These are phyloP conservation scores for Sporothrix humicola DNA, from an alignment of 2,329 filamentous ascomycete species.

Conservation along the genomic window DNA sequence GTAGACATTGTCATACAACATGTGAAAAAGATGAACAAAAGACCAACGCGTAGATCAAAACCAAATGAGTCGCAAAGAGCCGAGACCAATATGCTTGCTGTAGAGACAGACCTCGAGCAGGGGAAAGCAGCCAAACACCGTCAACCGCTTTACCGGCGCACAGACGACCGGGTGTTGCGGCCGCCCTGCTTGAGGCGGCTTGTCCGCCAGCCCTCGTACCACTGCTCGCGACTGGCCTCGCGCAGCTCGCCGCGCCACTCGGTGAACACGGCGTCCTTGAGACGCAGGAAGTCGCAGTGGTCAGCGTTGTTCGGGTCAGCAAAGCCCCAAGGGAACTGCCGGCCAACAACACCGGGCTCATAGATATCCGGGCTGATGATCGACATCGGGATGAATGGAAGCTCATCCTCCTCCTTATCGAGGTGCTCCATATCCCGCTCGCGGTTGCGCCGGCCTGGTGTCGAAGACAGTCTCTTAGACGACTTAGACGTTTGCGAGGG, in stretches of 20 bases:
- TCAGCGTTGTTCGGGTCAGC: conserved; percentile 88
- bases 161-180: conserved; percentile 40
- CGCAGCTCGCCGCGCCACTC: conserved; percentile 93
- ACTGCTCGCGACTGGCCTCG: conserved; percentile 86
- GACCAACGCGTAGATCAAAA: neutral
- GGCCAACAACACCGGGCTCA: conserved; percentile 77
- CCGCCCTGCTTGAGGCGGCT: conserved; percentile 63
- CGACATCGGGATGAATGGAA: conserved; percentile 82
- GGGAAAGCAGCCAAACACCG: too few species aligned
- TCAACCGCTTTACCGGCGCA: conserved; percentile 45
- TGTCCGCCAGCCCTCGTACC: conserved; percentile 96
- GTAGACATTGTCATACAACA: conserved; percentile 1
- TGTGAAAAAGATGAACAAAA: neutral
- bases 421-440: conserved; percentile 57
- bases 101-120: neutral
- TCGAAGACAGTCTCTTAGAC: conserved; percentile 55
- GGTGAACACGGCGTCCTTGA: conserved; percentile 90
- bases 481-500: conserved; percentile 42
- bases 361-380: conserved; percentile 94
- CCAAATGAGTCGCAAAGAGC: neutral
- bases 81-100: too few species aligned
- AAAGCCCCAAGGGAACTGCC: conserved; percentile 95
- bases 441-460: conserved; percentile 54
- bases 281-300: conserved; percentile 90
- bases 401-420: conserved; percentile 57